These are phyloP conservation scores for Marsdenia floribunda DNA, from an alignment of 257 asterid genomes.

Conservation along the genomic window DNA sequence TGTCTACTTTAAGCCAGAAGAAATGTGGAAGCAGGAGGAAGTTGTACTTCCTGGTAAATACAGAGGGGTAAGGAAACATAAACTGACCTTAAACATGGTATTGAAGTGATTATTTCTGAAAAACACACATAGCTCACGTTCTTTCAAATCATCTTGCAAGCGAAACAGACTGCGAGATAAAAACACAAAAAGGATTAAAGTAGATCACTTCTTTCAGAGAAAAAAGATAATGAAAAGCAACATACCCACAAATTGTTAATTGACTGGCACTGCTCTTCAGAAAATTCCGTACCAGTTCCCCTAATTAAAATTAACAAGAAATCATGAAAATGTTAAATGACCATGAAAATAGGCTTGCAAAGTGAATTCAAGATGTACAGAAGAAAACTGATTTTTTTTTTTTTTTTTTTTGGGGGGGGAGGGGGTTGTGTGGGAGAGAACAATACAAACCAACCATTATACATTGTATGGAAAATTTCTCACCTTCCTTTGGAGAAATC, in stretches of 20 bases:
- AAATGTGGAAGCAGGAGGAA: background rate
- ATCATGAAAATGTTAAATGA: slow-evolving; percentile 10
- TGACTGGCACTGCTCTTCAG: slow-evolving; percentile 93
- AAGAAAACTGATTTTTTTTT: background rate
- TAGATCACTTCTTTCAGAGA: slow-evolving; percentile 12
- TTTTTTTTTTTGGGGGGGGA: too few relatives aligned
- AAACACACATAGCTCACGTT: slow-evolving; percentile 86
- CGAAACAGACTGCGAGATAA: slow-evolving; percentile 61
- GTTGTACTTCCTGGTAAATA: background rate
- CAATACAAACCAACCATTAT: background rate
- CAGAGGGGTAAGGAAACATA: background rate
- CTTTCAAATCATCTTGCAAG: slow-evolving; percentile 85
- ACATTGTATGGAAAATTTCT: slow-evolving; percentile 15
- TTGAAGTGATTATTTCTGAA: slow-evolving; percentile 98
- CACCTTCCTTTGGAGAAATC: slow-evolving; percentile 67
- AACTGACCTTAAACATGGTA: slow-evolving; percentile 92
- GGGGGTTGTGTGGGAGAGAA: background rate
- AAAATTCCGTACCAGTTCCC: slow-evolving; percentile 65
- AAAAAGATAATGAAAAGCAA: slow-evolving; percentile 18
- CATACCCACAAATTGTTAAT: slow-evolving; percentile 82
- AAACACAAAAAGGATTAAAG: background rate
- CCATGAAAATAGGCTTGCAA: background rate
- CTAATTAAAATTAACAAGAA: slow-evolving; percentile 38
- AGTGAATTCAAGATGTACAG: background rate
- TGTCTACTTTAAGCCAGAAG: background rate